Evolutionary conservation across 73 alveolate species (phyloP), one percentile per base, ranked within the genome.

Genomic region (Tetrahymena malaccensis): DNA sequence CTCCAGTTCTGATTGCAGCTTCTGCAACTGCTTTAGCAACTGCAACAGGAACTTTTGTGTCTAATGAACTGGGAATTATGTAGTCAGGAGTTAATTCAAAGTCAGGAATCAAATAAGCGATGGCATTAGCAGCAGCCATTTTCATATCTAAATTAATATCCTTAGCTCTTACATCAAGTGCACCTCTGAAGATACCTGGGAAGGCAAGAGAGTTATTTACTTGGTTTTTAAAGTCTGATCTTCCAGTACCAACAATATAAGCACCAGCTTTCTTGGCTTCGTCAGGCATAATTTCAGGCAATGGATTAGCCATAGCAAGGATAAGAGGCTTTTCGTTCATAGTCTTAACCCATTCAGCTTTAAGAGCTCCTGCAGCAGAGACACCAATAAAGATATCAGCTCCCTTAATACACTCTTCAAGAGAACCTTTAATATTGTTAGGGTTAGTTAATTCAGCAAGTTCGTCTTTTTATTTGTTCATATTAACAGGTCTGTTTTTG

Each of bases 171-270:
- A 97, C 97, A 96, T 98, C 99, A 43, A 98, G 96, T 4, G 99
- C 98, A 21, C 99, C 99, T 97, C 99, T 98, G 93, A 98, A 98
- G 8, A 98, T 84, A 93, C 97, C 98, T n/a, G 99, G 99, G 97
- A 98, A 98, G 37, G 98, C 97, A 94, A 98, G 94, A 25, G 98
- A 98, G 58, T 98, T 97, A 95, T 97, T 97, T 25, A 98, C 97
- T 94, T 98, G 97, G 95, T 98, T 98, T 11, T 99, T 98, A 85
- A 96, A 98, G 93, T 98, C 99, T 9, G 99, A 97, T 96, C 98
- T 93, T 84, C 98, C 98, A 12, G 98, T 97, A 55, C 97, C 98
- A 19, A 97, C 96, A 25, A 97, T 97, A 34, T 85, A 96, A 3
- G 98, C 98, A 12, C 98, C 98, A 38, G 97, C 99, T 55, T 96